Conservation (phyloP, 495 filamentous ascomycete species). For the Mytilinidion resinicola region DNA sequence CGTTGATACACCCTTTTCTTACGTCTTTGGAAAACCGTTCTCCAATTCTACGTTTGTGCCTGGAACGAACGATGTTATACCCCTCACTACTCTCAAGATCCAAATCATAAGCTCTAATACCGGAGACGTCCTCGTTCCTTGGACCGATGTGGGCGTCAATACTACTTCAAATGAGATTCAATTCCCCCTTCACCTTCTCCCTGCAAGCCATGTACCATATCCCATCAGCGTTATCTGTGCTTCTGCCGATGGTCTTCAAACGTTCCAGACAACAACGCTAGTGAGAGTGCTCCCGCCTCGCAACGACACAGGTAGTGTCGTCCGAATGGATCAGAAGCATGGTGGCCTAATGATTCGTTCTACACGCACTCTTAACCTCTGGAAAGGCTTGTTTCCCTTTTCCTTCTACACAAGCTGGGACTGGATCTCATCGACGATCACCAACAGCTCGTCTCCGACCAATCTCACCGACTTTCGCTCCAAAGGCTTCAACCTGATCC, state of each 20-base stretch:
- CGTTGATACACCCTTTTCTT: slow-evolving; percentile 52
- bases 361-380: slow-evolving; percentile 30
- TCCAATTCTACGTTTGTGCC: slow-evolving; percentile 24
- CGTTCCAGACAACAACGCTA: slow-evolving; percentile 42
- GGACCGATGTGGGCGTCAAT: slow-evolving; percentile 8
- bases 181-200: background rate
- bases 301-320: slow-evolving; percentile 51
- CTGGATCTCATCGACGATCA: slow-evolving; percentile 39
- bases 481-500: slow-evolving; percentile 51
- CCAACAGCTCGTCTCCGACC: slow-evolving; percentile 17
- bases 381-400: slow-evolving; percentile 53
- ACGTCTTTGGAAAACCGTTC: slow-evolving; percentile 43
- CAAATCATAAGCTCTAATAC: slow-evolving; percentile 35
- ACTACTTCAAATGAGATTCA: slow-evolving; percentile 3
- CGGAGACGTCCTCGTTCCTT: slow-evolving; percentile 21
- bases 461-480: slow-evolving; percentile 42
- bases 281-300: slow-evolving; percentile 52
- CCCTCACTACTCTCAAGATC: slow-evolving; percentile 18
- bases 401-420: slow-evolving; percentile 59
- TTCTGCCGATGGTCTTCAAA: slow-evolving; percentile 33
- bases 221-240: slow-evolving; percentile 23
- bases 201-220: background rate
- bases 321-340: slow-evolving; percentile 56
- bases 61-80: background rate
- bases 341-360: slow-evolving; percentile 48